Evolutionary conservation across 2,329 filamentous ascomycete species (phyloP).

Genomic region (Cladosporium oxysporum): DNA sequence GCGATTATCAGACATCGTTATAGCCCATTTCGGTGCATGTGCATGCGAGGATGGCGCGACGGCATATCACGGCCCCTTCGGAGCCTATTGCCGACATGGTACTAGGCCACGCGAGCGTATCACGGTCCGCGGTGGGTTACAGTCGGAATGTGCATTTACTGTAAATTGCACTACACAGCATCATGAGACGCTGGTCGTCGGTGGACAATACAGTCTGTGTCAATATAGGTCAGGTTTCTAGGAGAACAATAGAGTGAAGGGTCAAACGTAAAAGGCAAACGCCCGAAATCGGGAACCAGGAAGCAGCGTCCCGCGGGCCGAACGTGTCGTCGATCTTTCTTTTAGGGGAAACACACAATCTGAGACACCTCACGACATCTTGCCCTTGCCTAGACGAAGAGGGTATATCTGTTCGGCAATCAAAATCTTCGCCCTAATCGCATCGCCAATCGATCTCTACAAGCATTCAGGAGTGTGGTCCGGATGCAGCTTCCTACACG

Average conservation of each 20-base stretch:
- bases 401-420: background rate
- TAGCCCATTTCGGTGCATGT: background rate
- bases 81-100: background rate
- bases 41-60: conserved; percentile 1
- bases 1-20: background rate
- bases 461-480: background rate
- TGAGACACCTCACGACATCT: background rate
- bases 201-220: background rate
- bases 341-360: background rate
- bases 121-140: background rate
- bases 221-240: background rate
- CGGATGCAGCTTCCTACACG: background rate
- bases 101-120: background rate
- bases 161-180: background rate
- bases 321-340: background rate
- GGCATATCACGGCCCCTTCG: background rate
- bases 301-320: background rate
- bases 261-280: background rate
- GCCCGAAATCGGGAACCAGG: background rate
- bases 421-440: background rate
- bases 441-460: background rate
- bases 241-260: background rate
- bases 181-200: background rate
- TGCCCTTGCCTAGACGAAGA: background rate
- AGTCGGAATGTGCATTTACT: background rate